Percentiles rank a stretch among this genome's conserved stretches.
Evolutionary conservation across 768 basidiomycete species (phyloP).

Genomic region (Chalciporus chontae): DNA sequence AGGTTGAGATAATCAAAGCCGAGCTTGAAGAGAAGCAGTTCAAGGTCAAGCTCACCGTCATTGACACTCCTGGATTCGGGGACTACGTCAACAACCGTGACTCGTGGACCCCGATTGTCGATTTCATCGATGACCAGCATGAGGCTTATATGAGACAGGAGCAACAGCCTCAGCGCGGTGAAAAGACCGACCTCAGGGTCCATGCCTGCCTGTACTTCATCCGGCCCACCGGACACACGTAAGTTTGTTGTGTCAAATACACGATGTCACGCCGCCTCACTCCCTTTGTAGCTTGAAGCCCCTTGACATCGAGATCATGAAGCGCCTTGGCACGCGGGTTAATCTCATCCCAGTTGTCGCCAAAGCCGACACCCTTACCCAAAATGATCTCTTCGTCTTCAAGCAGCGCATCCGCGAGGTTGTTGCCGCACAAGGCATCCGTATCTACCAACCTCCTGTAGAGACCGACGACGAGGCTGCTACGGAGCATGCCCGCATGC

Average conservation of each 20-base stretch:
- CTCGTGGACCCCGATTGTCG: constrained; percentile 97
- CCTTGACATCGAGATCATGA: constrained; percentile 99
- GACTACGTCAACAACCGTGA: constrained; percentile 99
- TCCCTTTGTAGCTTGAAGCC: constrained; percentile 69
- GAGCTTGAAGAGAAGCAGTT: constrained; percentile 99
- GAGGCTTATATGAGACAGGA: constrained; percentile 97
- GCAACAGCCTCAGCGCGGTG: constrained; percentile 93
- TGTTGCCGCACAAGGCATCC: constrained; percentile 86
- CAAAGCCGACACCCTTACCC: constrained; percentile 96
- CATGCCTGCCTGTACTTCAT: constrained; percentile 98
- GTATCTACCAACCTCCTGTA: constrained; percentile 90
- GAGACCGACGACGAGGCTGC: constrained; percentile 84
- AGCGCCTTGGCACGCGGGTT: constrained; percentile 95
- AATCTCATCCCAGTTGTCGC: constrained; percentile 97
- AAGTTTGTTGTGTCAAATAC: constrained; percentile 30
- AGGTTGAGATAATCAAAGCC: constrained; percentile 99
- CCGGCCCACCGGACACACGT: constrained; percentile 95
- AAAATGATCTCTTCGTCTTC: constrained; percentile 86
- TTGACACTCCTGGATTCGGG: constrained; percentile 98
- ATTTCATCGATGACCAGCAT: constrained; percentile 96
- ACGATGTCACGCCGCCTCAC: background rate
- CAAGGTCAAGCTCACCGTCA: constrained; percentile 98
- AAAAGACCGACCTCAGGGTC: constrained; percentile 93
- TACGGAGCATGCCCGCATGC: constrained; percentile 83
- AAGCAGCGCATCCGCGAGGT: constrained; percentile 95